Evolutionary conservation across 805 yeast species (phyloP), one percentile per base, ranked within the genome.

Genomic region (Cyberlindnera mississippiensis): DNA sequence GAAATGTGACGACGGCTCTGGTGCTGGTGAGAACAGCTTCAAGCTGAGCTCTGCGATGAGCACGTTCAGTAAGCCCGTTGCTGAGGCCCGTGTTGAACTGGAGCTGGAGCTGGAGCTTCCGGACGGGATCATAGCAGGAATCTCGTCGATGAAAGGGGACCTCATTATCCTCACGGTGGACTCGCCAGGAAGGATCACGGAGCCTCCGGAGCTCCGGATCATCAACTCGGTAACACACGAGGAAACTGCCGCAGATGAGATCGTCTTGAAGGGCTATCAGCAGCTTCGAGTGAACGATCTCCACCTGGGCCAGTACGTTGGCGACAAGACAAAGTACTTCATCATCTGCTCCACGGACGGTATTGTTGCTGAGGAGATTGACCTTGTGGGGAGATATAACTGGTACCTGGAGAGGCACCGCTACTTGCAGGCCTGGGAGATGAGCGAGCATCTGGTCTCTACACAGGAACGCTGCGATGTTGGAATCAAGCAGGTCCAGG

Each of bases 321-420:
- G 73, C 2, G 50, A 50, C 0, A 57, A 61, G 0, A 51, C 61
- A 5, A 68, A 70, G 41, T 87, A 83, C 66, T 85, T 73, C 53
- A 68, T 93, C 15, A 69, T 91, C 5, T 79, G 91, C 56, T 87
- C 96, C 0, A 75, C 77, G 35, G 98, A 89, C 62, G 91, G 82
- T 1, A 83, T 91, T 1, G 67, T 80, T 13, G 88, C 89, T 0
- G 75, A 81, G 51, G 87, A 82, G 46, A 69, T 85, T n/a, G 80
- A 78, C 40, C 62, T 83, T 18, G 61, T 67, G 22, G 98, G 90
- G 57, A 76, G 82, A 44, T 72, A 82, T 34, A 66, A 77, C 4
- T 91, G 97, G 96, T 82, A 71, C 44, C 44, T 78, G 4, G 77
- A 77, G 1, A 73, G 67, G 29, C 71, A 71, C 2, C 61, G 67